These are phyloP conservation scores for Xanthoparmelia taractica DNA, from an alignment of 495 filamentous ascomycete species.

Conservation along the genomic window DNA sequence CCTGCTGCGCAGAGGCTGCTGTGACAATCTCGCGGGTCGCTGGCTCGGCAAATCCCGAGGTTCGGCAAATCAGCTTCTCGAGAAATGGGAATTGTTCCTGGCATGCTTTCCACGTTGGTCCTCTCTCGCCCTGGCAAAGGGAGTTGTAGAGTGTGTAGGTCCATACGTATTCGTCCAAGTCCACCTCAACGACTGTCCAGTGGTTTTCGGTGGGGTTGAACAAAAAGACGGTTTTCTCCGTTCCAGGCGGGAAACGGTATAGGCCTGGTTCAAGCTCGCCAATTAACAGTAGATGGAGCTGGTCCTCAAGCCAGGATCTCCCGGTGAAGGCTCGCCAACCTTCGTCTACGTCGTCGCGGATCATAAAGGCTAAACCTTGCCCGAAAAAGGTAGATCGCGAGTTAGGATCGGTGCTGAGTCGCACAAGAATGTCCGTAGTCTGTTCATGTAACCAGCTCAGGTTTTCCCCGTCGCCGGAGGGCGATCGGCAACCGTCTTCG, in stretches of 20 bases:
- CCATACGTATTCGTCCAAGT: neutral
- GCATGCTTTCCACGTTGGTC: neutral
- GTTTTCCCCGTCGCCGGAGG: neutral
- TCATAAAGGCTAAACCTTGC: neutral
- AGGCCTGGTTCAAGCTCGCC: neutral
- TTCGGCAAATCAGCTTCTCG: neutral
- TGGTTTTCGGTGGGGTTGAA: neutral
- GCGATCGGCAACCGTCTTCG: neutral
- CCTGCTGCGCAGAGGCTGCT: neutral
- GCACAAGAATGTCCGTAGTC: neutral
- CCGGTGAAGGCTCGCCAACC: neutral
- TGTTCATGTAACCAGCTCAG: conserved; percentile 5
- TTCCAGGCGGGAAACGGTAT: neutral
- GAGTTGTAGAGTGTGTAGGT: neutral
- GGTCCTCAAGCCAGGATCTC: conserved; percentile 1
- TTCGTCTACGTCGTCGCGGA: neutral
- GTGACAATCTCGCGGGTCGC: neutral
- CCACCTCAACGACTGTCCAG: neutral
- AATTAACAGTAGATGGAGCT: neutral
- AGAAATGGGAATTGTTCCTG: neutral
- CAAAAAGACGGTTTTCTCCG: neutral
- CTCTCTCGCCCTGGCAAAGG: neutral
- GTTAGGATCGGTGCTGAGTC: neutral
- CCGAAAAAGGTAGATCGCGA: neutral
- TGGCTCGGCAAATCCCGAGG: neutral